Percentiles rank a stretch among this genome's conserved stretches.
Evolutionary conservation across 2,329 filamentous ascomycete species (phyloP).

Genomic region (Colletotrichum tropicale): DNA sequence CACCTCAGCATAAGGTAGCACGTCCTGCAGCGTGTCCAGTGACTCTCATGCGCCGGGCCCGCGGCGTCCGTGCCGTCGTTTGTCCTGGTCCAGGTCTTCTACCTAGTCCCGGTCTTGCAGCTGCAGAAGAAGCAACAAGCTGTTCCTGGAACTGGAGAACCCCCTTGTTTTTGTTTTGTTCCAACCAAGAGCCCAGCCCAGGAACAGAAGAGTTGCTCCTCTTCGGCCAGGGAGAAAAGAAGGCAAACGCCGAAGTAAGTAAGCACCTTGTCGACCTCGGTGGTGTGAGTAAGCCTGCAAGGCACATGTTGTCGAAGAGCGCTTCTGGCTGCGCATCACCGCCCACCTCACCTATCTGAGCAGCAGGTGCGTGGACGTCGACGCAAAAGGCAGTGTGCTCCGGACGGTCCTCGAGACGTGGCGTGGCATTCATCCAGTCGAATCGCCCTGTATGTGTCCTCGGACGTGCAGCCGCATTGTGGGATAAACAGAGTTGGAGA

Average conservation of each 20-base stretch:
- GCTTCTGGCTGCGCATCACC: not conserved
- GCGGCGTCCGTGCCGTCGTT: not conserved
- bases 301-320: not conserved
- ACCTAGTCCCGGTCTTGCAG: not conserved
- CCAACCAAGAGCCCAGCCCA: not conserved
- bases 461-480: not conserved
- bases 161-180: too few relatives aligned
- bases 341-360: not conserved
- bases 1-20: not conserved
- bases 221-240: not conserved
- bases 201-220: not conserved
- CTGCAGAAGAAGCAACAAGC: not conserved
- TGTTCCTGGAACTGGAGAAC: not conserved
- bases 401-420: not conserved
- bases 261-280: not conserved
- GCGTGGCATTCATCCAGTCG: not conserved
- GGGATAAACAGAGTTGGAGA: not conserved
- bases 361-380: not conserved
- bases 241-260: not conserved
- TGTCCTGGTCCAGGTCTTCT: not conserved
- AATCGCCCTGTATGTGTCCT: not conserved
- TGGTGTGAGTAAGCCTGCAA: conserved; percentile 5
- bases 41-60: not conserved
- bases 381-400: not conserved
- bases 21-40: not conserved